Conservation (phyloP, 352 stramenopile genomes). For the Phytophthora lateralis region DNA sequence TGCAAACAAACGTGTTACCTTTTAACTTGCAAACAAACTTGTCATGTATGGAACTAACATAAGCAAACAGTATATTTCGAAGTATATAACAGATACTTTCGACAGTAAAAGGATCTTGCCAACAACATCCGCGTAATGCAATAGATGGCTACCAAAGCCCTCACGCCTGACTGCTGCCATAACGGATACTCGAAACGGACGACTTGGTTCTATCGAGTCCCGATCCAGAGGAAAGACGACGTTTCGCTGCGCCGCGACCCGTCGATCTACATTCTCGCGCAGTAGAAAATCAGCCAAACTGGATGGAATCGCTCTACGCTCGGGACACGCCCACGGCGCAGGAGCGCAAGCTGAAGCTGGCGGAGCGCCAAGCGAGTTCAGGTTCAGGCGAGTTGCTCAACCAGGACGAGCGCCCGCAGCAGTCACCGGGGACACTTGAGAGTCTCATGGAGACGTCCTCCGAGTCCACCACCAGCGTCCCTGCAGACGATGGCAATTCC, state of each 20-base stretch:
- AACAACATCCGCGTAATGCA: too few species aligned
- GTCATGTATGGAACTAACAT: too few species aligned
- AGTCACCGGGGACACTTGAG: conserved; percentile 6
- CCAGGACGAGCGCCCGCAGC: conserved; percentile 3
- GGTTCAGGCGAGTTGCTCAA: conserved; percentile 11
- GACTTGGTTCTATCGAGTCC: not conserved
- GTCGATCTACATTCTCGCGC: conserved; percentile 9
- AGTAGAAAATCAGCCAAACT: conserved; percentile 15
- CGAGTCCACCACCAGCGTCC: not conserved
- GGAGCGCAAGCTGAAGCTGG: conserved; percentile 25
- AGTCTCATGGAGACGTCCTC: conserved; percentile 21
- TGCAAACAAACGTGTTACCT: too few species aligned
- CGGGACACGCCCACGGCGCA: conserved; percentile 34
- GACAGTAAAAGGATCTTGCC: too few species aligned
- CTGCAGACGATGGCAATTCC: not conserved
- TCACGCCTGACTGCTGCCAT: not conserved
- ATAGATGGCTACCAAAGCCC: too few species aligned
- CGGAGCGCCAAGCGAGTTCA: conserved; percentile 4
- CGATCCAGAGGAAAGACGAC: conserved; percentile 18
- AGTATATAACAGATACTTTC: too few species aligned
- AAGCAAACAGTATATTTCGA: too few species aligned
- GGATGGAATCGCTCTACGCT: conserved; percentile 45
- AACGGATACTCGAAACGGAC: conserved; percentile 1
- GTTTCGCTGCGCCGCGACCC: conserved; percentile 19
- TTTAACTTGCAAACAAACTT: too few species aligned